phyloP scores from a whole-genome alignment of 495 filamentous ascomycete genomes.

The Podospora bellae-mahoneyi region DNA sequence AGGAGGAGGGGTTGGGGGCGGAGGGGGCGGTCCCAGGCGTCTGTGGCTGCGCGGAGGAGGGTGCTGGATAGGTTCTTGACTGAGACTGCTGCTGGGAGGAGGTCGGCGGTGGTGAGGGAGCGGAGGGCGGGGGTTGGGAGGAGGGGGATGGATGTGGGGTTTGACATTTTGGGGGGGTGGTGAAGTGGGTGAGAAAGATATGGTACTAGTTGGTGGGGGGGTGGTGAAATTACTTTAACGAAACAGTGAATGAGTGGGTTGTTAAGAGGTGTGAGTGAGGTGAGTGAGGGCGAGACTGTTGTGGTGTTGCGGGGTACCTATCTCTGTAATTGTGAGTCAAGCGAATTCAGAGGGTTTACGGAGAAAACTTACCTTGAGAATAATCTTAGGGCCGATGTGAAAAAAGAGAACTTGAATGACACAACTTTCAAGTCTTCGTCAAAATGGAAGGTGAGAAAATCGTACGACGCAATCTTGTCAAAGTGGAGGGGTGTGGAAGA shows the following conservation, averaged over 20 bases:
- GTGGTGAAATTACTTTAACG: background rate
- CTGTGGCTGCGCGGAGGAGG: slow-evolving; percentile 38
- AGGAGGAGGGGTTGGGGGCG: slow-evolving; percentile 53
- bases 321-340: background rate
- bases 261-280: background rate
- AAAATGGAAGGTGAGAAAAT: background rate
- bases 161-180: background rate
- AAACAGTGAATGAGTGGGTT: too few species aligned
- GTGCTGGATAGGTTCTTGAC: slow-evolving; percentile 51
- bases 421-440: background rate
- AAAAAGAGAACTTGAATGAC: background rate
- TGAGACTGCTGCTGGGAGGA: slow-evolving; percentile 40
- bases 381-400: background rate
- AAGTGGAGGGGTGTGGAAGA: background rate
- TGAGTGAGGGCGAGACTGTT: background rate
- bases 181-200: background rate
- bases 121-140: slow-evolving; percentile 33
- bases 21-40: slow-evolving; percentile 54
- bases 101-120: slow-evolving; percentile 29
- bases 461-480: background rate
- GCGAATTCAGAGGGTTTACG: background rate
- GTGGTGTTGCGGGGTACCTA: background rate
- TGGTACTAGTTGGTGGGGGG: background rate
- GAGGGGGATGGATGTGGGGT: slow-evolving; percentile 15
- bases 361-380: background rate